Conservation (phyloP, 192 early-diverging fungal genomes). For the Backusella morwellensis region DNA sequence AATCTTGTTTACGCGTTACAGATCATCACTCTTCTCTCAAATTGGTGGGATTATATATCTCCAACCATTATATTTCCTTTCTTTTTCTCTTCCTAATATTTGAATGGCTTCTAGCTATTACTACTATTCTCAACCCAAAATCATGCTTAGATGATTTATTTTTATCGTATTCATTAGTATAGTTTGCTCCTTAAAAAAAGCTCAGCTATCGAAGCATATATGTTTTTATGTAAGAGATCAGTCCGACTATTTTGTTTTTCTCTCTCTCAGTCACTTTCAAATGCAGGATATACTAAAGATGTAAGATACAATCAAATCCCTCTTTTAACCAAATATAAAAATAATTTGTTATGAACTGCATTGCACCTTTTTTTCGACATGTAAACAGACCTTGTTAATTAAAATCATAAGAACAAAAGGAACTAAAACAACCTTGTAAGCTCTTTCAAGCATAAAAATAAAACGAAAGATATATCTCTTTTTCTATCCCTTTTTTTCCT, state of each 20-base stretch:
- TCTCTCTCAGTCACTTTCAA: not conserved
- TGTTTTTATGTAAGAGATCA: conserved; percentile 6
- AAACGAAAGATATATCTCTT: not conserved
- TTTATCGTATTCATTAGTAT: not conserved
- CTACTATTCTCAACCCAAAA: not conserved
- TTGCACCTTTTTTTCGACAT: not conserved
- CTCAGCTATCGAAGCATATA: not conserved
- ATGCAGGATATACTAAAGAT: not conserved
- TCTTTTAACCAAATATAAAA: not conserved
- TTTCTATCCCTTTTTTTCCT: not conserved
- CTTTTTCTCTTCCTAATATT: not conserved
- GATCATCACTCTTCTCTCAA: not conserved
- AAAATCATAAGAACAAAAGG: not conserved
- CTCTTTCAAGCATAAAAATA: not conserved
- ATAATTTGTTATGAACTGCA: not conserved
- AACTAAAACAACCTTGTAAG: not conserved
- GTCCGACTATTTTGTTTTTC: not conserved
- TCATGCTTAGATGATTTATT: not conserved
- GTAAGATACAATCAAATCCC: not conserved
- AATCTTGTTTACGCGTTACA: not conserved
- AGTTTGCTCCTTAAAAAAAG: not conserved
- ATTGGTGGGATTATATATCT: not conserved
- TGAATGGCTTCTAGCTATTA: not conserved
- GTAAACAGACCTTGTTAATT: not conserved
- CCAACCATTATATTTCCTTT: not conserved